These are phyloP conservation scores for Inga laurina DNA, from an alignment of 306 rosid species.

Conservation along the genomic window DNA sequence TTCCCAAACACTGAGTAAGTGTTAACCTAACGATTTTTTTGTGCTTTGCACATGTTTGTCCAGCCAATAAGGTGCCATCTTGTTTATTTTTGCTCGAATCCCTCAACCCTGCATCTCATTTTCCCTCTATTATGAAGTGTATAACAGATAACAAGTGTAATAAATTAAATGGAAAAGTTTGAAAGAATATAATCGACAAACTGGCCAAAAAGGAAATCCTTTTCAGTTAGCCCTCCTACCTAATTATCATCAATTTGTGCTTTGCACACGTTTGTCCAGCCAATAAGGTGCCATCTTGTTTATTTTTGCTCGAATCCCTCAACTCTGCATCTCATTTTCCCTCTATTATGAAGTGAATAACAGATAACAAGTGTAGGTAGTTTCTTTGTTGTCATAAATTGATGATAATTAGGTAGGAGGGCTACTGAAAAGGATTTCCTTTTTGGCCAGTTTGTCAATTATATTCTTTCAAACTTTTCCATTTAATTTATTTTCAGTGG, in stretches of 20 bases:
- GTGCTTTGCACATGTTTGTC: constrained; percentile 13
- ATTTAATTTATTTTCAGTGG: neutral
- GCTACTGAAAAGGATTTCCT: neutral
- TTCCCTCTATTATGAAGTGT: constrained; percentile 11
- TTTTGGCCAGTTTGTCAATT: neutral
- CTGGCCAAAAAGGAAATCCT: neutral
- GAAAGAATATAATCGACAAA: neutral
- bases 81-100: constrained; percentile 19
- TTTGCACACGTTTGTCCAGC: constrained; percentile 14
- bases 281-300: constrained; percentile 14
- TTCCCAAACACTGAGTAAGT: neutral
- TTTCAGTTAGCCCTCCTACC: neutral
- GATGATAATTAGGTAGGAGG: constrained; percentile 1
- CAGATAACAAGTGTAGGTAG: neutral
- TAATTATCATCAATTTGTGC: constrained; percentile 9
- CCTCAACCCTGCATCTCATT: constrained; percentile 4
- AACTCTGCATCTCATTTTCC: constrained; percentile 11
- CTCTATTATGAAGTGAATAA: neutral
- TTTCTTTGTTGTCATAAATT: constrained; percentile 5
- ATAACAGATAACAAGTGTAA: neutral
- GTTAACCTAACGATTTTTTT: constrained; percentile 1
- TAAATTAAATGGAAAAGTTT: constrained; percentile 1
- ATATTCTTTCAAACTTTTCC: constrained; percentile 6
- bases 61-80: constrained; percentile 10
- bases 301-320: constrained; percentile 17